A percentile compares a stretch with the other conserved stretches of the same genome.
phyloP scores from a whole-genome alignment of 495 filamentous ascomycete genomes.

The Neurospora tetrasperma region DNA sequence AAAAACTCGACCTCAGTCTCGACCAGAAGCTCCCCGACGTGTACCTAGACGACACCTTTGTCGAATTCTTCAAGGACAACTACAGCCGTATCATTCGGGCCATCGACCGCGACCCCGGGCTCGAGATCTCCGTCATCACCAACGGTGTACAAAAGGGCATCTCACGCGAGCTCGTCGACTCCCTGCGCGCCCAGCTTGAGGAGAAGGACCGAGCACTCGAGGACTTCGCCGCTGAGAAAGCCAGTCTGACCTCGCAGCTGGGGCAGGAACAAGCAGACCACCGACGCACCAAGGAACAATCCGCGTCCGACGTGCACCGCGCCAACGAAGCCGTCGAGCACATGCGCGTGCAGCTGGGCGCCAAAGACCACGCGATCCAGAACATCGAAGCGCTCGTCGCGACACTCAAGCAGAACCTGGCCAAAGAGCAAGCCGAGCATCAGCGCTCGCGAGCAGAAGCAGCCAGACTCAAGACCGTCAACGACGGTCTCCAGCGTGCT shows the following conservation, averaged over 20 bases:
- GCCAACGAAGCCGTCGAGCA: constrained; percentile 59
- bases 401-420: constrained; percentile 50
- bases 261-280: constrained; percentile 71
- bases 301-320: constrained; percentile 48
- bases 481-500: constrained; percentile 58
- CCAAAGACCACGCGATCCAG: constrained; percentile 52
- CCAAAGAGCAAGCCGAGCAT: constrained; percentile 59
- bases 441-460: constrained; percentile 62
- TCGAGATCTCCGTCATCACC: constrained; percentile 68
- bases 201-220: constrained; percentile 59
- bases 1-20: constrained; percentile 47
- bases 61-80: constrained; percentile 93
- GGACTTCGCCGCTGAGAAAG: constrained; percentile 53
- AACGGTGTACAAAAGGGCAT: constrained; percentile 77
- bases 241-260: constrained; percentile 58
- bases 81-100: constrained; percentile 77
- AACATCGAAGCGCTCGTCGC: constrained; percentile 54
- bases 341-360: constrained; percentile 58
- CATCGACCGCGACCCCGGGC: constrained; percentile 81
- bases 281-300: constrained; percentile 59
- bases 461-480: constrained; percentile 51
- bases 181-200: constrained; percentile 64
- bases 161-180: constrained; percentile 74
- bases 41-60: constrained; percentile 74
- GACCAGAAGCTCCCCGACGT: constrained; percentile 65